Evolutionary conservation across 208 protist species (phyloP).

Genomic region (Leishmania major): DNA sequence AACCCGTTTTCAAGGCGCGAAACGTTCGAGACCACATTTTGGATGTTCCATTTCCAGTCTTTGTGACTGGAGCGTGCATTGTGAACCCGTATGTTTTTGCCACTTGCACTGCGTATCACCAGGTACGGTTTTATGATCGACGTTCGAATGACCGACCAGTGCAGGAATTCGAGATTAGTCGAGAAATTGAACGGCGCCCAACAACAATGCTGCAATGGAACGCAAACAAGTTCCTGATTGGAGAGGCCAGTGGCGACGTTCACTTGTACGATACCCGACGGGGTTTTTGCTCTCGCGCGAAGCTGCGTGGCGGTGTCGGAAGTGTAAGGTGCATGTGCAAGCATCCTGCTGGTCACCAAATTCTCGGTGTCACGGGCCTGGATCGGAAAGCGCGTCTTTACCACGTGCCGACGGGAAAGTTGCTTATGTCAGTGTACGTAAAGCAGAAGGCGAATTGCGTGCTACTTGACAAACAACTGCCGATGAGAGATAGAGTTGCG

Average conservation of each 20-base stretch:
- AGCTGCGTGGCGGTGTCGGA: constrained; percentile 82
- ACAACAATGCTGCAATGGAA: constrained; percentile 87
- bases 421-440: constrained; percentile 70
- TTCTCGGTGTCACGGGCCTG: constrained; percentile 73
- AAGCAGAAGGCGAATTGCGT: constrained; percentile 76
- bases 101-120: constrained; percentile 75
- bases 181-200: constrained; percentile 78
- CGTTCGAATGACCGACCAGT: constrained; percentile 72
- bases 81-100: constrained; percentile 85
- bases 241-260: constrained; percentile 82
- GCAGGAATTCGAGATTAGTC: constrained; percentile 82
- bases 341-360: constrained; percentile 80
- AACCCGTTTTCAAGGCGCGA: constrained; percentile 60
- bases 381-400: constrained; percentile 83
- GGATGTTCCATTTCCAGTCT: constrained; percentile 75
- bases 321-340: constrained; percentile 84
- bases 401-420: constrained; percentile 83
- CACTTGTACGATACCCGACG: constrained; percentile 86
- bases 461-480: constrained; percentile 66
- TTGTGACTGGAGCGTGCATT: constrained; percentile 71
- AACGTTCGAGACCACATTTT: constrained; percentile 80
- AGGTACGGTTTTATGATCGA: constrained; percentile 85
- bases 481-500: constrained; percentile 59
- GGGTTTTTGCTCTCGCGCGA: constrained; percentile 82
- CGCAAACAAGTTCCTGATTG: constrained; percentile 86